These are phyloP conservation scores for Herpotrichia juniperi DNA, from an alignment of 2,329 filamentous ascomycete species.

Conservation along the genomic window DNA sequence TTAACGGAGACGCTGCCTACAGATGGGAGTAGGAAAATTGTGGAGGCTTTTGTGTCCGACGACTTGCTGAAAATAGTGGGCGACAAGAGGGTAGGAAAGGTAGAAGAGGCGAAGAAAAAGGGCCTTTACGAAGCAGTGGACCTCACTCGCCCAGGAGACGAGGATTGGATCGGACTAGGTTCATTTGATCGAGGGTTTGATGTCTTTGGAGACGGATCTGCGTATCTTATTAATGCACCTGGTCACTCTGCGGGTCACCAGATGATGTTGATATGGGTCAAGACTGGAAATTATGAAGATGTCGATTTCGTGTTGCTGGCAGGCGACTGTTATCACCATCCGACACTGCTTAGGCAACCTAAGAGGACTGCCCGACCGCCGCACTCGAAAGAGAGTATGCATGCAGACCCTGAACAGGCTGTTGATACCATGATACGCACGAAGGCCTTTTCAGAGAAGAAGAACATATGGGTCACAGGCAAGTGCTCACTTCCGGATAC, in stretches of 20 bases:
- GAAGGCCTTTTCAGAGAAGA: slow-evolving; percentile 23
- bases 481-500: neutral
- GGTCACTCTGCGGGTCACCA: slow-evolving; percentile 61
- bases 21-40: slow-evolving; percentile 52
- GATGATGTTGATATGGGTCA: slow-evolving; percentile 43
- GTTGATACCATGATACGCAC: slow-evolving; percentile 34
- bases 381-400: slow-evolving; percentile 34
- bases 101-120: slow-evolving; percentile 25
- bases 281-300: slow-evolving; percentile 5
- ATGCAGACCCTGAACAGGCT: slow-evolving; percentile 32
- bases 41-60: slow-evolving; percentile 34
- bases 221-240: slow-evolving; percentile 58
- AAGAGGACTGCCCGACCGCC: slow-evolving; percentile 34
- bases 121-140: slow-evolving; percentile 36
- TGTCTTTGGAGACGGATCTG: slow-evolving; percentile 55
- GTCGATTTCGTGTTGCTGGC: slow-evolving; percentile 37
- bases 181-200: slow-evolving; percentile 52
- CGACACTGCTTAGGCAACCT: slow-evolving; percentile 32
- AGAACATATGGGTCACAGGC: slow-evolving; percentile 35
- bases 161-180: slow-evolving; percentile 40
- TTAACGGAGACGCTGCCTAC: slow-evolving; percentile 51
- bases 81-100: slow-evolving; percentile 32
- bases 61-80: slow-evolving; percentile 29
- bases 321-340: slow-evolving; percentile 41
- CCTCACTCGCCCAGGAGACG: slow-evolving; percentile 22